A percentile compares a stretch with the other conserved stretches of the same genome.
phyloP scores from a whole-genome alignment of 352 stramenopile genomes.

The Pythium insidiosum region DNA sequence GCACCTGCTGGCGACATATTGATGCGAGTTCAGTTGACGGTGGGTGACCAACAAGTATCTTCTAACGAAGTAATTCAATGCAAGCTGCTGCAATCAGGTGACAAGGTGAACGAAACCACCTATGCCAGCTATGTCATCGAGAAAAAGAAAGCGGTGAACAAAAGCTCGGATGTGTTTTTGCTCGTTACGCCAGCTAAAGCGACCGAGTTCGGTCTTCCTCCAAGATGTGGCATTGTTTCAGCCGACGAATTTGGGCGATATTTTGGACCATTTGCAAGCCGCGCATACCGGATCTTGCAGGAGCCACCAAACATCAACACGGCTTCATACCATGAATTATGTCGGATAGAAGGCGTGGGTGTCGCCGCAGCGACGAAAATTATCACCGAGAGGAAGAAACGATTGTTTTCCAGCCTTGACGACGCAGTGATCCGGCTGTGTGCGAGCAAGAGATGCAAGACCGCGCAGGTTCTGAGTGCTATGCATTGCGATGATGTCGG shows the following conservation, averaged over 20 bases:
- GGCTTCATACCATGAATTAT: constrained; percentile 6
- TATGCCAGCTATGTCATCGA: not conserved
- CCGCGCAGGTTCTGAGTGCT: constrained; percentile 2
- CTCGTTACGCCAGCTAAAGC: constrained; percentile 5
- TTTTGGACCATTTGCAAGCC: constrained; percentile 4
- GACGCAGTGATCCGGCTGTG: constrained; percentile 6
- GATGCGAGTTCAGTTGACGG: constrained; percentile 8
- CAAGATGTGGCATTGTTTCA: constrained; percentile 6
- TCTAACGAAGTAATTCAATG: constrained; percentile 7
- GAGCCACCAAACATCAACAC: constrained; percentile 5
- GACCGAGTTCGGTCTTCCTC: constrained; percentile 5
- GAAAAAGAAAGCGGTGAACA: not conserved
- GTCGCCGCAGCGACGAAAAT: constrained; percentile 1
- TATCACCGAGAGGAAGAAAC: constrained; percentile 3
- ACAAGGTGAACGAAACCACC: not conserved
- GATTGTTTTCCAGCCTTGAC: constrained; percentile 4
- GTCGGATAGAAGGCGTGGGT: constrained; percentile 6
- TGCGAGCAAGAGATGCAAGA: constrained; percentile 9
- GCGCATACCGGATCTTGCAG: constrained; percentile 1
- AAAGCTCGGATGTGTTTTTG: constrained; percentile 5
- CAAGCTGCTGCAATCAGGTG: not conserved
- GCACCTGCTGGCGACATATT: constrained; percentile 2
- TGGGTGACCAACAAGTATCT: not conserved
- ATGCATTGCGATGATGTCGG: constrained; percentile 7
- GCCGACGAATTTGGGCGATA: constrained; percentile 1